Base-by-base conservation (phyloP, 2,329 filamentous ascomycete species). In the Cladosporium halotolerans region DNA sequence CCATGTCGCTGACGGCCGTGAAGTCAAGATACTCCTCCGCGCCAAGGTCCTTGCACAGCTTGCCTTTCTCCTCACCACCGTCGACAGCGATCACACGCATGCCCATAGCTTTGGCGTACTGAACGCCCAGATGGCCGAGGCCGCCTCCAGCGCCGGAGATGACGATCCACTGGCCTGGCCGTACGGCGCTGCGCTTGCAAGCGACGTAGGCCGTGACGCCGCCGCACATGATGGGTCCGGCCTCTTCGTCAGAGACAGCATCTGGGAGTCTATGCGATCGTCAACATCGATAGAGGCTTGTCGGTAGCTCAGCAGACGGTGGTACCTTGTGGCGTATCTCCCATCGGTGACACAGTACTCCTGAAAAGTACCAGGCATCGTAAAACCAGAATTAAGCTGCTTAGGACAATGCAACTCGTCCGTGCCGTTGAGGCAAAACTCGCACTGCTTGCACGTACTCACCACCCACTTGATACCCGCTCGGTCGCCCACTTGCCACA, bases 251-350 rank as follows among this genome's bases (percentile, higher is more conserved):
- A 0, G 50, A 50, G 2, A 71, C 68, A n/a, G 67, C 66, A 4
- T 69, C 66, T 9, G 69, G 69, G n/a, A 72, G 56, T 19, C 51
- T 53, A 3, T 13, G 73, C 0, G 76, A 77, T 58, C 79, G 81
- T 45, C 13, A 53, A 36, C 18, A 47, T 7, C 13, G 16, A n/a
- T 28, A 7, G 23, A 28, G 23, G 23, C 7, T 28, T 5, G 23
- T 28, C 23, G 7, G 23, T 28, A 28, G 23, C 23, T 28, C 23
- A 28, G 23, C 23, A 28, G 23, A 28, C 7, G 23, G 2, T 5
- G 23, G 9, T 44, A 53, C 51, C 51, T 53, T n/a, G 68, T 68
- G 36, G 68, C 65, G 53, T 71, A 71, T 48, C 61, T 59, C 7
- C 63, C 68, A 48, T 68, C 66, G 9, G 66, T 68, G 36, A 70